Percentiles rank a stretch among this genome's conserved stretches.
phyloP scores from a whole-genome alignment of 805 yeast species.

The Ogataea saltuana region DNA sequence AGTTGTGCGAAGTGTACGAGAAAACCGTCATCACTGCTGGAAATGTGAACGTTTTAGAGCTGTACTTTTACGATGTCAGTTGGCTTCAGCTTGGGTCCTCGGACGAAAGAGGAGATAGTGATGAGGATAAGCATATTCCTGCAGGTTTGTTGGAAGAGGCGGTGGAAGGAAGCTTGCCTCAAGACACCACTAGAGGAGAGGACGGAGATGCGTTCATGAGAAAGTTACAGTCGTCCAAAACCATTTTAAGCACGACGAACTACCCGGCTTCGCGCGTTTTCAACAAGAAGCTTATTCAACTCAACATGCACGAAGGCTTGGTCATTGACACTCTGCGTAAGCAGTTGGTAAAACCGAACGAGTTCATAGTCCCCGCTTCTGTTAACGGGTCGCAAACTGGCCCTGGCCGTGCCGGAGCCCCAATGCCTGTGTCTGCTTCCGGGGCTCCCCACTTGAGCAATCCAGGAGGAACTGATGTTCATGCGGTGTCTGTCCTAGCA shows the following conservation, averaged over 20 bases:
- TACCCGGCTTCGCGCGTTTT: conserved; percentile 15
- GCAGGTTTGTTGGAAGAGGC: conserved; percentile 27
- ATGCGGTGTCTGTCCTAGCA: too few relatives aligned
- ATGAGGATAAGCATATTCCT: conserved; percentile 11
- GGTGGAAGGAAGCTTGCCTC: conserved; percentile 1
- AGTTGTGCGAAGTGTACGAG: conserved; percentile 50
- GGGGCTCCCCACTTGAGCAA: too few relatives aligned
- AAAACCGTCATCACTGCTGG: conserved; percentile 39
- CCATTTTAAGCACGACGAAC: conserved; percentile 26
- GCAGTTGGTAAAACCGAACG: conserved; percentile 31
- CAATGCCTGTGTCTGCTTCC: too few relatives aligned
- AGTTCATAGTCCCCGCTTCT: conserved; percentile 19
- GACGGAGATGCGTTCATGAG: too few relatives aligned
- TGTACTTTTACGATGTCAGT: conserved; percentile 63
- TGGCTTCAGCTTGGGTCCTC: conserved; percentile 53
- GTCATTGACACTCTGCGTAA: conserved; percentile 36
- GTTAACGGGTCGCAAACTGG: too few relatives aligned
- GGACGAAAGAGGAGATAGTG: conserved; percentile 17
- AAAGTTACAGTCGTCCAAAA: conserved; percentile 4
- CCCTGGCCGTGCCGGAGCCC: too few relatives aligned
- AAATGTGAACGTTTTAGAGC: conserved; percentile 49
- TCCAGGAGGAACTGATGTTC: too few relatives aligned
- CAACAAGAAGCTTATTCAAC: conserved; percentile 22
- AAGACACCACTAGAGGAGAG: conserved; percentile 2
- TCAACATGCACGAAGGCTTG: conserved; percentile 30